Evolutionary conservation across 2,329 filamentous ascomycete species (phyloP), one percentile per base, ranked within the genome.

Genomic region (Nemania sp.): DNA sequence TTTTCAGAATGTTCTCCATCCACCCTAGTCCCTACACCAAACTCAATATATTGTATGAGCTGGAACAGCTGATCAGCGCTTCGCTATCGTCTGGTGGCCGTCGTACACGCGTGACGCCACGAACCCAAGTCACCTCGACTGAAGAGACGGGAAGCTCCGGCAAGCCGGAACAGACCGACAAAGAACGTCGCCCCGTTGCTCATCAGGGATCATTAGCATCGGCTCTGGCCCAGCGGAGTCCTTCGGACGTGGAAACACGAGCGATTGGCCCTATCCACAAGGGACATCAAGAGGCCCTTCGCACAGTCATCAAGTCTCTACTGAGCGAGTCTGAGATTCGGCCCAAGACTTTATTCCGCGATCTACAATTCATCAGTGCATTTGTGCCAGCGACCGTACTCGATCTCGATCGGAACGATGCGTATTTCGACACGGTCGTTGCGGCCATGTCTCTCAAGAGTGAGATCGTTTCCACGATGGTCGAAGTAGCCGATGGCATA

Each of bases 1-100:
- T 98, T 1, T 80, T 98, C 34, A 87, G 87, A 65, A 92, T 92
- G 78, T 96, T 99, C 68, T 92, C 91, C 43, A 90, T 93, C 3
- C 91, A 96, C 66, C 90, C 91, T 0, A 96, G 95, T 71, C 95
- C 95, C 0, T 90, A 90, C 67, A 83, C 86, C 20, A 99, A 99
- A 75, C 83, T 99, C 12, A 88, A 89, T 65, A 89, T 91, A 0
- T 80, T 98, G 4, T 87, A 89, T 62, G 92, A 97, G 73, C 81
- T 99, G 5, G 88, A 96, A 70, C 86, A 89, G 43, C 82, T 99
- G 47, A 91, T 96, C 58, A 80, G 90, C 25, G 90, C 90, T 1
- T 94, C 90, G 0, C 77, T 94, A 12, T 86, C 83, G 21, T 83
- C 84, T 12, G 81, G 81, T 3, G 80, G 82, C n/a, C 71, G 72